A percentile compares a stretch with the other conserved stretches of the same genome.
Conservation (phyloP, 108 stramenopile species). For the Epithemia pelagica region DNA sequence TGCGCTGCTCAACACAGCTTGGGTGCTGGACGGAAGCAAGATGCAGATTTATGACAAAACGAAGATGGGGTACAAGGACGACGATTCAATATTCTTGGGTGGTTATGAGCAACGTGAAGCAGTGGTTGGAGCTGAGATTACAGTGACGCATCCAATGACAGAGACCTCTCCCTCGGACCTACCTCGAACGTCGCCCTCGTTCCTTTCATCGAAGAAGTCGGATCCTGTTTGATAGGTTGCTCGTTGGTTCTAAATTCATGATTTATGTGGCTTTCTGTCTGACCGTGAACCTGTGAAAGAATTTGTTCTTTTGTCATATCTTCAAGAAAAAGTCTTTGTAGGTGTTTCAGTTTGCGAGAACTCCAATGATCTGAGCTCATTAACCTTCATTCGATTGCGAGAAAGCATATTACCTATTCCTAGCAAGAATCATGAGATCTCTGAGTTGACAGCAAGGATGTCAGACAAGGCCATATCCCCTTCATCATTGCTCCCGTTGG, state of each 20-base stretch:
- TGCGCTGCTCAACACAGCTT: background rate
- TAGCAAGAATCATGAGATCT: too few relatives aligned
- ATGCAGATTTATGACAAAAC: constrained; percentile 8
- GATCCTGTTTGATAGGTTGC: background rate
- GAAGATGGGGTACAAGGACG: constrained; percentile 6
- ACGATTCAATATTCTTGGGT: constrained; percentile 9
- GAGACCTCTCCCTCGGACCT: background rate
- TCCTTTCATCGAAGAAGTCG: background rate
- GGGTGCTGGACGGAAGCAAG: constrained; percentile 2
- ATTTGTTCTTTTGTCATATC: too few relatives aligned
- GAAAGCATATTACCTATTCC: too few relatives aligned
- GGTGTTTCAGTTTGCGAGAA: too few relatives aligned
- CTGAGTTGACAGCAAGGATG: too few relatives aligned
- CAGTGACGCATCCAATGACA: background rate
- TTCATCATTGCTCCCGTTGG: too few relatives aligned
- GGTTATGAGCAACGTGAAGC: background rate
- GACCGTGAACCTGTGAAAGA: too few relatives aligned
- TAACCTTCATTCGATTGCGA: too few relatives aligned
- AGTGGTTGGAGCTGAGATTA: constrained; percentile 10
- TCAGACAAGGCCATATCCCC: too few relatives aligned
- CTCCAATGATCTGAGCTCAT: too few relatives aligned
- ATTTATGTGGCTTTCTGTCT: too few relatives aligned
- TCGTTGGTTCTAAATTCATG: background rate
- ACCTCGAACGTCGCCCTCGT: background rate
- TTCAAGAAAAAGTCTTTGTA: too few relatives aligned